Base-by-base conservation (phyloP, 2,329 filamentous ascomycete species). In the Fusarium camptoceras region DNA sequence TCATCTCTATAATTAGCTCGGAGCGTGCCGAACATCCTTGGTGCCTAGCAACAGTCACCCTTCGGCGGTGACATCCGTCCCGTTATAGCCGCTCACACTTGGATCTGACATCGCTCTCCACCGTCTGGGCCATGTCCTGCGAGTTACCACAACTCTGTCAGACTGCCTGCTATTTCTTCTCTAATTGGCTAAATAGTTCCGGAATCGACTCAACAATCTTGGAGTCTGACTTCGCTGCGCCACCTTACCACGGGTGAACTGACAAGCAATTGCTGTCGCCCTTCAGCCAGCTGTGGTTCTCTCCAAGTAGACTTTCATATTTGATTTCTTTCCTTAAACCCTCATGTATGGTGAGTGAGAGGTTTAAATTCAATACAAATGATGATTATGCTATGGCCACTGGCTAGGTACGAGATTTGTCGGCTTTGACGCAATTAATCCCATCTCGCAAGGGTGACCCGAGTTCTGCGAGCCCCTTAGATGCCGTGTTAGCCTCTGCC, bases 51-150 rank as follows among this genome's bases (percentile, higher is more conserved):
- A 42, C 49, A n/a, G 25, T 22, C n/a, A 41, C 3, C 6, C 8
- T n/a, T 22, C 24, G 31, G 49, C 31, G n/a, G 31, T 41, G 49
- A 16, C 34, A 51, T 37, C 34, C 49, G 49, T 51, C 49, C 49
- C 49, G 49, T 51, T n/a, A 20, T 20, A 41, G 18, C 49, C 49
- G 49, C 49, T 28, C 49, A 41, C 49, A 51, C 34, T 41, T 41
- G 12, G 49, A 51, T 51, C 49, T 27, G 31, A 41, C 24, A 25
- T 20, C 14, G 15, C 27, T 5, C 10, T 43, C 39, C 18, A 8
- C 5, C 18, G 24, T 20, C 24, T 41, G 9, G 41, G 24, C 20
- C 24, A 22, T 14, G 20, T 27, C 14, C 12, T 16, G 9, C 15
- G n/a, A 12, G 6, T 27, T 37, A n/a, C 34, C 18, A n/a, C 11